Conservation (phyloP, 352 stramenopile genomes). For the Globisporangium cylindrosporum region DNA sequence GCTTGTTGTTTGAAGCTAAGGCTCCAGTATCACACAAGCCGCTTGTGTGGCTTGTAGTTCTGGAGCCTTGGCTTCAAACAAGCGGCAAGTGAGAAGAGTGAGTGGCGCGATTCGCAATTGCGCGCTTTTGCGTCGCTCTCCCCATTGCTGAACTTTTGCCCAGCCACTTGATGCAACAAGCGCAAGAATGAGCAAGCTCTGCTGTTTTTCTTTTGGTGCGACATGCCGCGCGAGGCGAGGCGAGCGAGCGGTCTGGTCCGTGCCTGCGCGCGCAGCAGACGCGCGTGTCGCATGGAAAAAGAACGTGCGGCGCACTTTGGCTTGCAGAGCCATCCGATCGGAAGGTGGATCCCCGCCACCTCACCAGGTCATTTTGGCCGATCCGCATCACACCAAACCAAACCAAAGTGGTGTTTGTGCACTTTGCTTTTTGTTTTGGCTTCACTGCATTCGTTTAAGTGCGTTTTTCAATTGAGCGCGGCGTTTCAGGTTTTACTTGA, state of each 20-base stretch:
- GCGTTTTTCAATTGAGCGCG: background rate
- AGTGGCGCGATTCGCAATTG: background rate
- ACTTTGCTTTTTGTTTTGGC: background rate
- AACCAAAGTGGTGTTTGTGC: background rate
- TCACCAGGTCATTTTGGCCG: background rate
- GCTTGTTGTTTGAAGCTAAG: background rate
- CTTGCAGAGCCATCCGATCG: background rate
- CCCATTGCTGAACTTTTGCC: background rate
- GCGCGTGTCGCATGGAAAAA: constrained; percentile 6
- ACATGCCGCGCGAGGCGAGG: background rate
- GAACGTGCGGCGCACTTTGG: constrained; percentile 6
- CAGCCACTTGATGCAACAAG: too few relatives aligned
- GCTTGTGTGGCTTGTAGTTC: too few relatives aligned
- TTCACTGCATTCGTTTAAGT: background rate
- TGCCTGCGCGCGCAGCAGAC: too few relatives aligned
- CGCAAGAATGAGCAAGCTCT: too few relatives aligned
- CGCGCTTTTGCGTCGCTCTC: background rate
- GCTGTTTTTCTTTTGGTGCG: background rate
- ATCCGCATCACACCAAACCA: too few relatives aligned
- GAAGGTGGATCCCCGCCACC: too few relatives aligned
- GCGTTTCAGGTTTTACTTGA: background rate
- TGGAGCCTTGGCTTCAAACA: too few relatives aligned
- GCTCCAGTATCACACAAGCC: background rate
- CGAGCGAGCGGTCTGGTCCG: background rate
- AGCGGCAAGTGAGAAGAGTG: background rate